Conservation (phyloP, 306 rosid genomes). For the cucumber (Cucumis sativus) region Cucumber_9930_V3 NC_026656.2:811501-812000, state of each 20-base stretch:
- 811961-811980: background rate
- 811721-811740: background rate
- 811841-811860: background rate
- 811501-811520: conserved; percentile 98
- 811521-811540: conserved; percentile 96
- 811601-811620: conserved; percentile 66
- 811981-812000: background rate
- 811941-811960: background rate
- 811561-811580: conserved; percentile 88
- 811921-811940: no score
- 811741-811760: background rate
- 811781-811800: background rate
- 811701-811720: background rate
- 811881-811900: no score
- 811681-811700: background rate
- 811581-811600: conserved; percentile 96
- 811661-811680: background rate
- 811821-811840: background rate
- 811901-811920: no score
- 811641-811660: background rate
- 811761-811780: background rate
- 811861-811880: no score
- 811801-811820: background rate
- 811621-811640: background rate
- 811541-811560: conserved; percentile 92